Percentiles rank a stretch among this genome's conserved stretches.
Evolutionary conservation across 148 eudicot species (phyloP).

Genomic region (Diospyros kaki): DNA sequence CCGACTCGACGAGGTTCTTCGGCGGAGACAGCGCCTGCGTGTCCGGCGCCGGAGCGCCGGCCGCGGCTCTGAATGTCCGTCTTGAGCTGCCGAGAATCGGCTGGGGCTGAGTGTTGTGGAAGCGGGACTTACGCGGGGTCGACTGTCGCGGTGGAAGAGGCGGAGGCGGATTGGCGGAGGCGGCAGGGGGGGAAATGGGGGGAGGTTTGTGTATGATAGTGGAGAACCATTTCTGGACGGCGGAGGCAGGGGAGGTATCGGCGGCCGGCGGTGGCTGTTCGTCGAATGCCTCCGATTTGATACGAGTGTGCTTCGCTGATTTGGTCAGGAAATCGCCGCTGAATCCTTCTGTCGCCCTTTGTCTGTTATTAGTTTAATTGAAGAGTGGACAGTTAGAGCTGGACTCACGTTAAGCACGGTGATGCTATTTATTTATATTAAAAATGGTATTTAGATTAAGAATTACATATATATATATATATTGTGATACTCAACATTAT

Average conservation of each 20-base stretch:
- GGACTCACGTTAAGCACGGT: no score
- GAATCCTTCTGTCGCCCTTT: slow-evolving; percentile 30
- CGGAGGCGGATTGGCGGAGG: slow-evolving; percentile 12
- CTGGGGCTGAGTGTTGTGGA: slow-evolving; percentile 32
- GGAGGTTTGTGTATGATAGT: slow-evolving; percentile 26
- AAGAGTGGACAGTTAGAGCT: no score
- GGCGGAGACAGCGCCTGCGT: slow-evolving; percentile 29
- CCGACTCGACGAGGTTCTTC: slow-evolving; percentile 35
- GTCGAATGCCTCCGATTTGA: slow-evolving; percentile 12
- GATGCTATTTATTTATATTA: no score
- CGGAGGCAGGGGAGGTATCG: slow-evolving; percentile 24
- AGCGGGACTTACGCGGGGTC: slow-evolving; percentile 33
- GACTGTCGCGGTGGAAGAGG: slow-evolving; percentile 32
- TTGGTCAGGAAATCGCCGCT: slow-evolving; percentile 38
- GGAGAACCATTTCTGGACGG: slow-evolving; percentile 36
- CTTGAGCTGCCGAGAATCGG: slow-evolving; percentile 16
- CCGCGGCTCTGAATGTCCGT: slow-evolving; percentile 18
- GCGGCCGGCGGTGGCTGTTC: slow-evolving; percentile 2
- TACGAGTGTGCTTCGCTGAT: slow-evolving; percentile 33
- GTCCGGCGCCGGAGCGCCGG: slow-evolving; percentile 10
- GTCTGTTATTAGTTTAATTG: slow-evolving; percentile 20
- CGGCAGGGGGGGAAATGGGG: slow-evolving; percentile 12
- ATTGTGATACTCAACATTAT: no score
- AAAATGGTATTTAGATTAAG: no score
- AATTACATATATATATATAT: no score